phyloP scores from a whole-genome alignment of 2,329 filamentous ascomycete genomes.

The Cladosporium velox region DNA sequence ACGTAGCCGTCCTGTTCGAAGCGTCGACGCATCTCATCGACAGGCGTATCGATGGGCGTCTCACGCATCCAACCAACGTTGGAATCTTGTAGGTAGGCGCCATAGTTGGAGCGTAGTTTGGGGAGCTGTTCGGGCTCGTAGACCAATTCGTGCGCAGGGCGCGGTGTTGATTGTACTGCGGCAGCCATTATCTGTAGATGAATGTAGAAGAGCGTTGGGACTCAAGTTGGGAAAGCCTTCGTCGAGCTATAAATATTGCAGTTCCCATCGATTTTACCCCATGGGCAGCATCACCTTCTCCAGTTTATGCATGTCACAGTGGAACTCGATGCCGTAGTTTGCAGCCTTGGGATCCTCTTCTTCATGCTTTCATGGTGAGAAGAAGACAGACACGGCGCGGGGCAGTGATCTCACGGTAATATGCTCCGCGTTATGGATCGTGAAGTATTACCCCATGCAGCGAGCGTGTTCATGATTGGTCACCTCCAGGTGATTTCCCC shows the following conservation, averaged over 20 bases:
- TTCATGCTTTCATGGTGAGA: background rate
- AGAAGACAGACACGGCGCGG: constrained; percentile 1
- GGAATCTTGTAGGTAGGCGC: constrained; percentile 29
- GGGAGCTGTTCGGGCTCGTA: constrained; percentile 30
- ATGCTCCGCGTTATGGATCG: background rate
- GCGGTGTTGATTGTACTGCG: constrained; percentile 24
- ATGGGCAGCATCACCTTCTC: background rate
- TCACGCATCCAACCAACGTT: constrained; percentile 39
- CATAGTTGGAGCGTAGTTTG: constrained; percentile 35
- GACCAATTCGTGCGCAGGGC: constrained; percentile 31
- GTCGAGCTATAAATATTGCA: background rate
- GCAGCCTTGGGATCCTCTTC: background rate
- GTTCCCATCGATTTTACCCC: background rate
- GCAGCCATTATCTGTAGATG: constrained; percentile 24
- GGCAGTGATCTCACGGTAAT: background rate
- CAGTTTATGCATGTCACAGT: background rate
- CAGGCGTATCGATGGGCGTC: constrained; percentile 39
- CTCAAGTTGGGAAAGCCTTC: background rate
- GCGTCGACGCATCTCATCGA: constrained; percentile 43
- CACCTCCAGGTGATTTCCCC: background rate
- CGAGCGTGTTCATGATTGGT: background rate
- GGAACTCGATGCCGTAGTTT: background rate
- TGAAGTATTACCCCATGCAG: background rate
- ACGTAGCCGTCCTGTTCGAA: constrained; percentile 46
- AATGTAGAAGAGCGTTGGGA: background rate